A percentile compares a stretch with the other conserved stretches of the same genome.
Conservation (phyloP, 371 early-diverging fungal genomes). For the Mortierella sp. region DNA sequence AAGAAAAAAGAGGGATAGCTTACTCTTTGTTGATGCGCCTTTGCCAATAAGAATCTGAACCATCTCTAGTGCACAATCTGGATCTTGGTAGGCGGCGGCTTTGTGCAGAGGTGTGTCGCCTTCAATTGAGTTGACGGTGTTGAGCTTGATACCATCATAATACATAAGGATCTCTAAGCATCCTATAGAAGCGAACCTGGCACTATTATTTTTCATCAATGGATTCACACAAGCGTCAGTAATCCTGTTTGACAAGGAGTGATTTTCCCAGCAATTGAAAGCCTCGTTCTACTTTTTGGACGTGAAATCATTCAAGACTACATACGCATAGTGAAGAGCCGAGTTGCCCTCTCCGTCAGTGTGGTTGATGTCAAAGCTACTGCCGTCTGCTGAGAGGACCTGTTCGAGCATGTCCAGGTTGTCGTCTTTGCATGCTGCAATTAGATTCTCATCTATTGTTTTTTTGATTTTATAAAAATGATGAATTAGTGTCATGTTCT, state of each 20-base stretch:
- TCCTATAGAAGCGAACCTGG: conserved; percentile 66
- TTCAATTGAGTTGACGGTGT: conserved; percentile 63
- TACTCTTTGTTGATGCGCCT: conserved; percentile 68
- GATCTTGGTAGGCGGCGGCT: conserved; percentile 67
- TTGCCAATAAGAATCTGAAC: conserved; percentile 65
- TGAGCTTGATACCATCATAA: conserved; percentile 62
- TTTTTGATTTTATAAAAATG: background rate
- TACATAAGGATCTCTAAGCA: conserved; percentile 68
- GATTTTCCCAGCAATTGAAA: background rate
- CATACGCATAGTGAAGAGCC: conserved; percentile 77
- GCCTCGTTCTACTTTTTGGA: no score
- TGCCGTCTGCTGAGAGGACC: conserved; percentile 41
- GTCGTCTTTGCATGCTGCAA: conserved; percentile 46
- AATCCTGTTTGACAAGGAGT: background rate
- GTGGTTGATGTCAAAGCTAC: conserved; percentile 66
- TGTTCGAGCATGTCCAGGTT: conserved; percentile 43
- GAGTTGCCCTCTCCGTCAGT: conserved; percentile 72
- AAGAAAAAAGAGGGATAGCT: conserved; percentile 8
- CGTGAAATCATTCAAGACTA: background rate
- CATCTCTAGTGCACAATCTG: conserved; percentile 66
- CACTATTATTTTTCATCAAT: conserved; percentile 56
- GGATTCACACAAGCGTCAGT: background rate
- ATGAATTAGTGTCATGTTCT: background rate
- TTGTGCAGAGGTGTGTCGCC: conserved; percentile 77
- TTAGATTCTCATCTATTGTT: conserved; percentile 37